Evolutionary conservation across 2,329 filamentous ascomycete genomes (phyloP).

Genomic region (Neospermospora avenae): DNA sequence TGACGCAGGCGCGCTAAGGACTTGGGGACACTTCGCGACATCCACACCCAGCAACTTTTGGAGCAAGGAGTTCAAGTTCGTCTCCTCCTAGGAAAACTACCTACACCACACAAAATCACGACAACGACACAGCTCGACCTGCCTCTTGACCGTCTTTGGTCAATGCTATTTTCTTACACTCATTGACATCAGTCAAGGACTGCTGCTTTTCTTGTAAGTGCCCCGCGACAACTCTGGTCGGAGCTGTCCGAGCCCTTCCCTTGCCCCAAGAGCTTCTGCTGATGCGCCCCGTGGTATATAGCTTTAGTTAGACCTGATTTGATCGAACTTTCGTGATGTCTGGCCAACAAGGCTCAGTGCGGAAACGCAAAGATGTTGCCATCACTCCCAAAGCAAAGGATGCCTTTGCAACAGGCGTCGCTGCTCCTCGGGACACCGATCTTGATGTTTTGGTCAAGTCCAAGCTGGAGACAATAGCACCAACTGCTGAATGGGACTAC

Average conservation of each 20-base stretch:
- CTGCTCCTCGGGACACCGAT: conserved; percentile 39
- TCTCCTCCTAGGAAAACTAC: not conserved
- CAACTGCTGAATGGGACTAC: conserved; percentile 75
- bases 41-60: conserved; percentile 10
- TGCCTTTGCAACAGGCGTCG: conserved; percentile 29
- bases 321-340: conserved; percentile 29
- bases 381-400: conserved; percentile 49
- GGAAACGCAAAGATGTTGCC: conserved; percentile 43
- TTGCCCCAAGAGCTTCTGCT: conserved; percentile 20
- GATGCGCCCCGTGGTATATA: conserved; percentile 10
- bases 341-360: conserved; percentile 32
- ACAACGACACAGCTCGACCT: conserved; percentile 13
- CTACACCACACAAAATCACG: not conserved
- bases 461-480: conserved; percentile 33
- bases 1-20: not conserved
- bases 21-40: conserved; percentile 13
- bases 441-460: conserved; percentile 49
- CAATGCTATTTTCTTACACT: conserved; percentile 29
- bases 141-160: conserved; percentile 29
- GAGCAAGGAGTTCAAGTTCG: conserved; percentile 5
- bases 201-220: conserved; percentile 15
- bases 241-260: conserved; percentile 6
- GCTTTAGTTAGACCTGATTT: conserved; percentile 18
- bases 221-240: not conserved
- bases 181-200: conserved; percentile 19